Percentiles rank a stretch among this genome's conserved stretches.
Evolutionary conservation across 1,284 basidiomycete genomes (phyloP).

Genomic region (Tilletia caries): DNA sequence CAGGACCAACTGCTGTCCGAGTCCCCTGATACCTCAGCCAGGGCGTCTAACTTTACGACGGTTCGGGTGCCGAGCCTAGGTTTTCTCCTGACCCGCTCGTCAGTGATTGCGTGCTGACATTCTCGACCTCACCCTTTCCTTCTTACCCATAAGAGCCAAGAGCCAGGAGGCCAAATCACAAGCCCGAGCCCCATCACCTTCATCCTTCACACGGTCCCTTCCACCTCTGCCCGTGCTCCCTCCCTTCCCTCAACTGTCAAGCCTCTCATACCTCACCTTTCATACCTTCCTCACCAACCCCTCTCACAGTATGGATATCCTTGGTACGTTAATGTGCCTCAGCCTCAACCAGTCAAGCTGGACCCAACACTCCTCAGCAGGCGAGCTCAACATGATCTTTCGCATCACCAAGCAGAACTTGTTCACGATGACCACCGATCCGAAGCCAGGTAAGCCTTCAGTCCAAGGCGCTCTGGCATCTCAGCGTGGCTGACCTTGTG

Average conservation of each 20-base stretch:
- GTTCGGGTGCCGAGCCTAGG: too few species aligned
- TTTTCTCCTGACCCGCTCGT: too few species aligned
- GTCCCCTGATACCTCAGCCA: too few species aligned
- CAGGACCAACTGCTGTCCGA: too few species aligned
- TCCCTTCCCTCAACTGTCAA: neutral
- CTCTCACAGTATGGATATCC: slow-evolving; percentile 1
- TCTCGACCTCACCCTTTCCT: too few species aligned
- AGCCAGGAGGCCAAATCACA: too few species aligned
- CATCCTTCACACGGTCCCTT: neutral
- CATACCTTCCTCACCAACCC: neutral
- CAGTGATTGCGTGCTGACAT: too few species aligned
- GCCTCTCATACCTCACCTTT: neutral
- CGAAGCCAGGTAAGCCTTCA: neutral
- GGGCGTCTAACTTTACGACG: too few species aligned
- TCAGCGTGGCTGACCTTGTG: neutral
- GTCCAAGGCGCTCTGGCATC: too few species aligned
- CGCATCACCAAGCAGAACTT: neutral
- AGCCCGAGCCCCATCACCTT: neutral
- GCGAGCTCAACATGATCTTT: neutral
- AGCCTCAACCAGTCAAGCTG: too few species aligned
- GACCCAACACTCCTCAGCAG: too few species aligned
- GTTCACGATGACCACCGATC: slow-evolving; percentile 14
- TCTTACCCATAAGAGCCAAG: too few species aligned
- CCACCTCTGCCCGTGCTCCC: neutral
- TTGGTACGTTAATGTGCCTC: slow-evolving; percentile 11